Percentiles rank a stretch among this genome's conserved stretches.
Evolutionary conservation across 345 rosid species (phyloP).

Genomic region (Salix purpurea): DNA sequence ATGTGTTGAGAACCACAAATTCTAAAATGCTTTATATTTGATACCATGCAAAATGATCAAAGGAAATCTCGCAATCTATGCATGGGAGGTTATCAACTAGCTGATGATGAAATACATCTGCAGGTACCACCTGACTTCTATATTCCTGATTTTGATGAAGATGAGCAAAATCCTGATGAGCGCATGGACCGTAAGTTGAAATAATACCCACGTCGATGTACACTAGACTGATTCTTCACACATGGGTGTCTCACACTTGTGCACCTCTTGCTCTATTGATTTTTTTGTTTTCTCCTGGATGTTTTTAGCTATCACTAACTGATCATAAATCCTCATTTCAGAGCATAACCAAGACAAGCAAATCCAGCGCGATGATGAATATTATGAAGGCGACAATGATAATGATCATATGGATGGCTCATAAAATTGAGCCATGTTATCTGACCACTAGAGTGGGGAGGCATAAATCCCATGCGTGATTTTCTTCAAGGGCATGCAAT

Average conservation of each 20-base stretch:
- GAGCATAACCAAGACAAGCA: slow-evolving; percentile 90
- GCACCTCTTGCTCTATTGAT: not conserved
- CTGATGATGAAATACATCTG: slow-evolving; percentile 3
- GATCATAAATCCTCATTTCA: slow-evolving; percentile 25
- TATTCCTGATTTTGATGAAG: slow-evolving; percentile 92
- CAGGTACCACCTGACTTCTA: slow-evolving; percentile 97
- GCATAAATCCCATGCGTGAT: too few species aligned
- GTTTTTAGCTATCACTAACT: not conserved
- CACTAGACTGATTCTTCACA: not conserved
- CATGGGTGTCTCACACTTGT: not conserved
- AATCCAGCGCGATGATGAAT: slow-evolving; percentile 84
- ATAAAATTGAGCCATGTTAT: not conserved
- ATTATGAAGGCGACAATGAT: slow-evolving; percentile 79
- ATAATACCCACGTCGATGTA: not conserved
- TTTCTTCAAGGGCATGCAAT: too few species aligned
- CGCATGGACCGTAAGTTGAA: slow-evolving; percentile 75
- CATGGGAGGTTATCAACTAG: not conserved
- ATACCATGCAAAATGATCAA: not conserved
- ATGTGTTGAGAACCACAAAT: too few species aligned
- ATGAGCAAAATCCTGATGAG: slow-evolving; percentile 79
- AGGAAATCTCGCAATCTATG: not conserved
- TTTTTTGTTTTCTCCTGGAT: not conserved
- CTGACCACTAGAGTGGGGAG: not conserved
- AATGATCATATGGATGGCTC: slow-evolving; percentile 55
- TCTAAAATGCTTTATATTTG: too few species aligned